Evolutionary conservation across 1,284 basidiomycete species (phyloP), one percentile per base, ranked within the genome.

Genomic region (Fomitopsis pinicola): DNA sequence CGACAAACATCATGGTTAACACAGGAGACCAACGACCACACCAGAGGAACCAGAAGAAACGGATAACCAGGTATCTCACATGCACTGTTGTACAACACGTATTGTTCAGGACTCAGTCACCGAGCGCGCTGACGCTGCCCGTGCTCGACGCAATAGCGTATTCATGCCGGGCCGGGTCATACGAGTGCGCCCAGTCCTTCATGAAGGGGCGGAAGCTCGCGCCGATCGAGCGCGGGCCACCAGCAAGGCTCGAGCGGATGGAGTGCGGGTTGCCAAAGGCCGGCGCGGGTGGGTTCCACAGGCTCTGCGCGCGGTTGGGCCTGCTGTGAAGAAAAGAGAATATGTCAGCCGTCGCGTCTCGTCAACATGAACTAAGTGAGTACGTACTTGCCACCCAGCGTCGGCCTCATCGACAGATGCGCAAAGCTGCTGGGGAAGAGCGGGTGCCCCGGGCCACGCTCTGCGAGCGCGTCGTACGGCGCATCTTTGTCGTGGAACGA

Each of bases 381-480:
- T 14, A 65, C 80, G 65, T 67, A 86, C 86, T 81, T 83, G 22
- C 81, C 79, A 17, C 76, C 73, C 66, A 89, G 72, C 14, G 85
- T 87, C 42, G 87, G 87, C 30, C 79, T 80, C 22, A 78, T 66
- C 30, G 82, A 80, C 63, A 90, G 73, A 60, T 82, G 78, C 44
- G 87, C 82, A 72, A 90, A 90, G 69, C 66, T 72, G 63, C 72
- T 73, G 26, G 84, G 86, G 73, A 90, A 90, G 12, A 89, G 73
- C 9, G 88, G 88, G 63, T 84, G 82, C 0, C 86, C 86, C 1
- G 84, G 81, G 0, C 73, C 75, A 15, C 86, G 80, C 66, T 88
- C 84, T 14, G 78, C 81, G 42, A 68, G 63, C 12, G 70, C 64
- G 58, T 73, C 72, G 60, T 73, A 73, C 28, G 68, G 63, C 45